Conservation (phyloP, 768 basidiomycete species). For the Lactifluus piperatus region DNA sequence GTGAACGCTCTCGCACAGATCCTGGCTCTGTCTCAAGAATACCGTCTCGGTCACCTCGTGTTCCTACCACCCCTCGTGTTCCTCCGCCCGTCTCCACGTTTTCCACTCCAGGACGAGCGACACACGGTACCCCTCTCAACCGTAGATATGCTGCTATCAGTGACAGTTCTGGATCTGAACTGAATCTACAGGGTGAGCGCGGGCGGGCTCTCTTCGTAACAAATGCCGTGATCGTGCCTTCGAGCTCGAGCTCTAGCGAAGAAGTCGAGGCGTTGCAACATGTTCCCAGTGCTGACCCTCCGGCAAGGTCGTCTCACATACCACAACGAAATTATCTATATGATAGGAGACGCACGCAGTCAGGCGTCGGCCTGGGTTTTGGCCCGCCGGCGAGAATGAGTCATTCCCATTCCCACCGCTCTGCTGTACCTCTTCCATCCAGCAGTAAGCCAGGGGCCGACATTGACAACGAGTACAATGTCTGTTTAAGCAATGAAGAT, state of each 20-base stretch:
- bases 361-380: slow-evolving; percentile 12
- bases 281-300: not conserved
- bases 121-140: not conserved
- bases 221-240: slow-evolving; percentile 13
- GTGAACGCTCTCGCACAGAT: slow-evolving; percentile 20
- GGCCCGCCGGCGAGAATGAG: not conserved
- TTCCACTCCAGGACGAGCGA: not conserved
- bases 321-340: not conserved
- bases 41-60: slow-evolving; percentile 9
- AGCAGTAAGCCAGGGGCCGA: not conserved
- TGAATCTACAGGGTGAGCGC: slow-evolving; percentile 9
- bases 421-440: not conserved
- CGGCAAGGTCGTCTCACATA: not conserved
- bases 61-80: slow-evolving; percentile 8
- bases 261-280: not conserved
- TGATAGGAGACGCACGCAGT: not conserved
- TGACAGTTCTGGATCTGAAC: slow-evolving; percentile 14
- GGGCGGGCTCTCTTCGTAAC: slow-evolving; percentile 17
- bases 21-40: slow-evolving; percentile 17
- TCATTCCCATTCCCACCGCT: not conserved
- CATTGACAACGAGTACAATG: slow-evolving; percentile 1
- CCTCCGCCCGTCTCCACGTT: slow-evolving; percentile 6
- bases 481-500: slow-evolving; percentile 1
- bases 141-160: slow-evolving; percentile 1
- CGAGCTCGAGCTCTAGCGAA: slow-evolving; percentile 17